Evolutionary conservation across 2,329 filamentous ascomycete genomes (phyloP), one percentile per base, ranked within the genome.

Genomic region (Fusarium continuum): DNA sequence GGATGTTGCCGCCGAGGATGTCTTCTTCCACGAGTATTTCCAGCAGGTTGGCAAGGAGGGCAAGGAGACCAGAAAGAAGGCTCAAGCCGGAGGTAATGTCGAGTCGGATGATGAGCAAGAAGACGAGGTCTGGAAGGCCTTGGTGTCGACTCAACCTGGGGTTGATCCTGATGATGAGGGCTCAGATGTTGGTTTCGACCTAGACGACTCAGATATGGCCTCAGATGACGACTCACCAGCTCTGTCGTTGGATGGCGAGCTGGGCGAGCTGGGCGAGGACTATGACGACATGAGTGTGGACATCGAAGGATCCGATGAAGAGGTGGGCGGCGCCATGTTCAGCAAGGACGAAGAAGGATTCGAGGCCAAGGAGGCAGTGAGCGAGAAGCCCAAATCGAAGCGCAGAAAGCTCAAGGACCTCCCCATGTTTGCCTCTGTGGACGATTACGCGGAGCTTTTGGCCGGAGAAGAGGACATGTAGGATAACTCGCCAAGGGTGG

Each of bases 1-100:
- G 64, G 89, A 98, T 49, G 90, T 99, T 38, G 88, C 91, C 4
- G 92, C 88, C 1, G 93, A 99, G 66, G 95, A 99, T 74, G 91
- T 93, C 32, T 99, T 99, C 86, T 99, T 99, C 86, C 95, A 99
- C 77, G 89, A 92, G 67, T 99, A 99, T 85, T 99, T 99, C 78
- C 89, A 87, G 58, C 86, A 89, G 61, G 78, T 91, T 51, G 87
- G 88, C 62, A 92, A 88, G 76, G 79, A 83, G 45, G 74, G 75
- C 53, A 85, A 89, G 73, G 78, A 73, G 46, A 34, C 81, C 10
- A 83, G 83, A 69, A 85, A 85, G 77, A 83, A 85, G 74, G 78
- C 80, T 45, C 80, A 82, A 22, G 35, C 58, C 2, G 35, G 38
- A 9, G 64, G 40, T 16, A 56, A 55, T 65, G 85, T 83, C 70